Conservation (phyloP, 2,329 filamentous ascomycete genomes). For the Ceratocystiopsis minuta region DNA sequence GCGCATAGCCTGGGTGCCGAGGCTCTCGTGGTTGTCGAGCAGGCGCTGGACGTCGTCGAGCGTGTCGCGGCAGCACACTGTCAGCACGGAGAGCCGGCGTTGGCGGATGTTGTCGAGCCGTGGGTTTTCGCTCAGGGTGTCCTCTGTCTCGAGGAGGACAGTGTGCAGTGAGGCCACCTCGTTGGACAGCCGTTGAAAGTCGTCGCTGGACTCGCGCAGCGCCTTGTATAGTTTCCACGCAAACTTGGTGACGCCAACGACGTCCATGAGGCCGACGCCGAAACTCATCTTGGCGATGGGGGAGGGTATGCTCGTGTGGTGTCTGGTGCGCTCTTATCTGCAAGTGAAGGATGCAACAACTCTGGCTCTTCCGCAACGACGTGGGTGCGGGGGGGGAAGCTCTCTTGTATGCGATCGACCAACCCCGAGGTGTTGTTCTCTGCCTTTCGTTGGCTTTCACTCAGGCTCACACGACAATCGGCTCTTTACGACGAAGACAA, state of each 20-base stretch:
- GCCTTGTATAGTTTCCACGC: slow-evolving; percentile 13
- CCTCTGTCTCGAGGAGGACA: slow-evolving; percentile 13
- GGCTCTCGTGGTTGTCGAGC: slow-evolving; percentile 11
- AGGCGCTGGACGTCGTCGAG: slow-evolving; percentile 12
- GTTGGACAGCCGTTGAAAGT: slow-evolving; percentile 11
- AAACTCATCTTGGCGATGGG: slow-evolving; percentile 11
- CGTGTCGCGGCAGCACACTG: slow-evolving; percentile 8
- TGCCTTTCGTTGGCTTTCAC: too few relatives aligned
- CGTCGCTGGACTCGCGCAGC: slow-evolving; percentile 14
- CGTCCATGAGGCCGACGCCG: background rate
- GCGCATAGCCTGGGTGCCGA: slow-evolving; percentile 12
- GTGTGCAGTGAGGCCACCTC: slow-evolving; percentile 14
- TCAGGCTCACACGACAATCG: too few relatives aligned
- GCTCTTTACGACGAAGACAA: too few relatives aligned
- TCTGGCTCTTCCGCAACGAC: too few relatives aligned
- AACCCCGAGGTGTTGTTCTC: too few relatives aligned
- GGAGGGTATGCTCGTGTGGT: too few relatives aligned
- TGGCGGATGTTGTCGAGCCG: slow-evolving; percentile 9
- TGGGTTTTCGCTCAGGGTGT: slow-evolving; percentile 9
- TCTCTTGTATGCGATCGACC: too few relatives aligned
- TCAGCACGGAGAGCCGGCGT: slow-evolving; percentile 8
- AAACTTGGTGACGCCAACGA: background rate
- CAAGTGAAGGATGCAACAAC: too few relatives aligned
- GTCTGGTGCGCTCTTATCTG: too few relatives aligned
- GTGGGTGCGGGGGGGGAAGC: too few relatives aligned